Base-by-base conservation (phyloP, 257 asterid genomes). In the Lithospermum erythrorhizon region DNA sequence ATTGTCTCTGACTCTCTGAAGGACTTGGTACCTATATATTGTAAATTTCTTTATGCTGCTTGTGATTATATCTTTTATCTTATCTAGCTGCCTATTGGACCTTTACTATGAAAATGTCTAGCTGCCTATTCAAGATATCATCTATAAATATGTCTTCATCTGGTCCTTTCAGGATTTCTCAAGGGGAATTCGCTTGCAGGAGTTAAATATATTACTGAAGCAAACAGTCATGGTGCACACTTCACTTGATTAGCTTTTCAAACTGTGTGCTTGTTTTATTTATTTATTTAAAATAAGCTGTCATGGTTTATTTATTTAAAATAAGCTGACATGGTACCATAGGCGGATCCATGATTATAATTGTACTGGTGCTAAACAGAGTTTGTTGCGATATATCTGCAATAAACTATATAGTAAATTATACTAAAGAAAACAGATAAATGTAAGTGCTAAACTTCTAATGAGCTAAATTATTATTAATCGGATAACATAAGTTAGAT, bases 161-260 rank as follows among this genome's bases (percentile, higher is more conserved):
- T 78, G 59, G 51, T 29, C 51, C 62, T 77, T 69, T 68, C 75
- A 91, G 98, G 98, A 91, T 78, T 91, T 88, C 79, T 86, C 98
- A 7, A 82, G 74, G 73, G 97, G 98, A 66, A 74, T 69, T 65
- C 98, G 98, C 54, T 75, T 91, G 81, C 90, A 82, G 79, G 98
- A 91, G 78, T 74, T 91, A 74, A 81, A 86, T 82, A 74, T 91
- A 63, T 73, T 91, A 54, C 82, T 91, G 72, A 89, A 74, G 78
- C 95, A 88, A 80, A 88, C 89, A 84, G 82, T 91, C 37, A 91
- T 91, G 98, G 98, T 91, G 65, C 70, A 82, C 47, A 70, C 62
- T 61, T 49, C 21, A 55, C 54, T 53, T 55, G 41, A 18, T 53
- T 54, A 49, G 54, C n/a, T 53, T 53, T 18, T 60, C 27, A 29